A percentile compares a stretch with the other conserved stretches of the same genome.
phyloP scores from a whole-genome alignment of 2,329 filamentous ascomycete species.

The Clarireedia monteithiana region DNA sequence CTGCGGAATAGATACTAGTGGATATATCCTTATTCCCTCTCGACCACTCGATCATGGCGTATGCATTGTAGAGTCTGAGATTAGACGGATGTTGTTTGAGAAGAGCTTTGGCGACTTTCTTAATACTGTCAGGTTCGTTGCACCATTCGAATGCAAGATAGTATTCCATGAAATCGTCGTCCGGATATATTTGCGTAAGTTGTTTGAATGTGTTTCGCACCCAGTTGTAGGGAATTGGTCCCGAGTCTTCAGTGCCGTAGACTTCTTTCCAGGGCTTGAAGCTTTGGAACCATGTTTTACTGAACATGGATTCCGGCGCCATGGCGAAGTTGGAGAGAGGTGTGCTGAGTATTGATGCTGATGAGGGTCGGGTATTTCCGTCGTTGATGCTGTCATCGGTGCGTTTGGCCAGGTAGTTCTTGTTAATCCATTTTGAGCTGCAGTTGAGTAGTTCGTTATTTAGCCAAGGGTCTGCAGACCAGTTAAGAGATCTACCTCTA shows the following conservation, averaged over 20 bases:
- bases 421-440: slow-evolving; percentile 12
- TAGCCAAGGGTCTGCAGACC: slow-evolving; percentile 47
- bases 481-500: slow-evolving; percentile 24
- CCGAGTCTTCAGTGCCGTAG: slow-evolving; percentile 14
- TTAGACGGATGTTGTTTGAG: slow-evolving; percentile 61
- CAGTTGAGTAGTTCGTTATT: slow-evolving; percentile 33
- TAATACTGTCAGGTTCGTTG: slow-evolving; percentile 46
- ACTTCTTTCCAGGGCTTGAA: slow-evolving; percentile 15
- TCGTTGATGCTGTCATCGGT: neutral
- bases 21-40: slow-evolving; percentile 51
- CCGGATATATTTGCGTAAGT: slow-evolving; percentile 39
- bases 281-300: slow-evolving; percentile 16
- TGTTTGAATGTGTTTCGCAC: slow-evolving; percentile 48
- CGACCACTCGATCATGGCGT: slow-evolving; percentile 62
- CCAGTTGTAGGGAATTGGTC: slow-evolving; percentile 33
- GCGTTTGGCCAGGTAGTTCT: neutral
- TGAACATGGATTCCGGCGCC: slow-evolving; percentile 48
- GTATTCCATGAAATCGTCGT: slow-evolving; percentile 57
- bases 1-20: slow-evolving; percentile 57
- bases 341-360: slow-evolving; percentile 17
- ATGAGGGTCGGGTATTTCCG: slow-evolving; percentile 19
- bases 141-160: slow-evolving; percentile 58
- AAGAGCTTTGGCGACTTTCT: slow-evolving; percentile 64
- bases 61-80: slow-evolving; percentile 67
- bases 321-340: slow-evolving; percentile 17